phyloP scores from a whole-genome alignment of 306 rosid species.

The Trifolium repens region DNA sequence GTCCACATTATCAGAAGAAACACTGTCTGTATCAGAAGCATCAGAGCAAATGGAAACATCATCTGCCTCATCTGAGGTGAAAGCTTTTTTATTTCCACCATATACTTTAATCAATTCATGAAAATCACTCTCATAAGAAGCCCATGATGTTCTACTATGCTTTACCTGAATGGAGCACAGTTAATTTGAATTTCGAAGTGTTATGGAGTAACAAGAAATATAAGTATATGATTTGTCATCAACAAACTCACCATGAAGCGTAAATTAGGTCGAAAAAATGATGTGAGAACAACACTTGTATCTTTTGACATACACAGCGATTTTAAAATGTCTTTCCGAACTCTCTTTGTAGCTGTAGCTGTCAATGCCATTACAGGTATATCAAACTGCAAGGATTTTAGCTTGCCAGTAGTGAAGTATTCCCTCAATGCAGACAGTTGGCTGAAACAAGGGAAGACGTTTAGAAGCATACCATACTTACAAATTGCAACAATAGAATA shows the following conservation, averaged over 20 bases:
- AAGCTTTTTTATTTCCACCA: constrained; percentile 52
- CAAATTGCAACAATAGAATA: background rate
- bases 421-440: constrained; percentile 76
- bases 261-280: constrained; percentile 84
- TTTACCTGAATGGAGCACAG: constrained; percentile 61
- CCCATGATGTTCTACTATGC: constrained; percentile 73
- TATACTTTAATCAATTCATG: constrained; percentile 59
- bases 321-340: constrained; percentile 81
- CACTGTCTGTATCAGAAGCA: constrained; percentile 51
- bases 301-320: constrained; percentile 72
- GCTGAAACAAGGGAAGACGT: constrained; percentile 60
- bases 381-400: constrained; percentile 66
- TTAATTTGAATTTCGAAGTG: background rate
- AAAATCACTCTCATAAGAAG: constrained; percentile 77
- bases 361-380: constrained; percentile 97
- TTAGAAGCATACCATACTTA: constrained; percentile 28
- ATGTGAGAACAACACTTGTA: constrained; percentile 74
- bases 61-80: constrained; percentile 45
- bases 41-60: constrained; percentile 45
- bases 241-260: constrained; percentile 70
- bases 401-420: constrained; percentile 63
- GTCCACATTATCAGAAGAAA: constrained; percentile 50
- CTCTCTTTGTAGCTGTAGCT: constrained; percentile 82
- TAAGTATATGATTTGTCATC: background rate
- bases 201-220: constrained; percentile 27